These are phyloP conservation scores for Trichophaea hybrida DNA, from an alignment of 2,329 filamentous ascomycete species.

Conservation along the genomic window DNA sequence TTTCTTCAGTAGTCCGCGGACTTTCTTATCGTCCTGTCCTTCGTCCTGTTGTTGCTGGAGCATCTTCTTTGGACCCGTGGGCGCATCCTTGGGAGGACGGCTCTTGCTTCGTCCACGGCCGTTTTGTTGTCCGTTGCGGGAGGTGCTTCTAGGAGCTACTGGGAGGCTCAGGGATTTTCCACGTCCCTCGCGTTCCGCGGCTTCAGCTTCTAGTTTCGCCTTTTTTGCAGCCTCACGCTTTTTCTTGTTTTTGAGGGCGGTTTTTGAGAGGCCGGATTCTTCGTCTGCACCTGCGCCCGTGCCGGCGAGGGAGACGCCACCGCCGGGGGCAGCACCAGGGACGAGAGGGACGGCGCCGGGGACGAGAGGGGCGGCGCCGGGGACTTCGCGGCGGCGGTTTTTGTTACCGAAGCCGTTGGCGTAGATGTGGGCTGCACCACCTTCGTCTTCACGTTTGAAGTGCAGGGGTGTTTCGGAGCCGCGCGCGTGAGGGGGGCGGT, in stretches of 20 bases:
- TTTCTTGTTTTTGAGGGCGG: constrained; percentile 94
- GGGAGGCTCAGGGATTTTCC: background rate
- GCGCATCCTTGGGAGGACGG: constrained; percentile 11
- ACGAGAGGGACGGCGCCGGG: constrained; percentile 41
- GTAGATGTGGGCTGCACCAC: constrained; percentile 69
- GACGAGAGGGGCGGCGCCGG: constrained; percentile 74
- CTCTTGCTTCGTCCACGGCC: constrained; percentile 28
- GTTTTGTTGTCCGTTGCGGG: constrained; percentile 34
- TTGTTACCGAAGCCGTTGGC: constrained; percentile 51
- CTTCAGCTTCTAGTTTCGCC: constrained; percentile 51
- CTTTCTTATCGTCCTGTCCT: constrained; percentile 57
- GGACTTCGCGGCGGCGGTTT: constrained; percentile 60
- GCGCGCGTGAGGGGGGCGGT: constrained; percentile 84
- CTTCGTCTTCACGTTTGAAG: constrained; percentile 96
- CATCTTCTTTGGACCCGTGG: constrained; percentile 2
- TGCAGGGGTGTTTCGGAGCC: constrained; percentile 77
- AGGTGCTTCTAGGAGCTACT: constrained; percentile 14
- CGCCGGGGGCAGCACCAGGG: constrained; percentile 54
- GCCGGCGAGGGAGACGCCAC: constrained; percentile 50
- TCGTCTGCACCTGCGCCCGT: constrained; percentile 47
- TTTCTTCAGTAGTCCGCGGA: constrained; percentile 88
- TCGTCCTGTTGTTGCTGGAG: constrained; percentile 18
- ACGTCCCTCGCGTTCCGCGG: constrained; percentile 45
- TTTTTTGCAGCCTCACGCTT: constrained; percentile 86
- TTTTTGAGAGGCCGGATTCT: constrained; percentile 65